phyloP scores from a whole-genome alignment of 202 grass and related monocot species.

The Cymbopogon flexuosus region DNA sequence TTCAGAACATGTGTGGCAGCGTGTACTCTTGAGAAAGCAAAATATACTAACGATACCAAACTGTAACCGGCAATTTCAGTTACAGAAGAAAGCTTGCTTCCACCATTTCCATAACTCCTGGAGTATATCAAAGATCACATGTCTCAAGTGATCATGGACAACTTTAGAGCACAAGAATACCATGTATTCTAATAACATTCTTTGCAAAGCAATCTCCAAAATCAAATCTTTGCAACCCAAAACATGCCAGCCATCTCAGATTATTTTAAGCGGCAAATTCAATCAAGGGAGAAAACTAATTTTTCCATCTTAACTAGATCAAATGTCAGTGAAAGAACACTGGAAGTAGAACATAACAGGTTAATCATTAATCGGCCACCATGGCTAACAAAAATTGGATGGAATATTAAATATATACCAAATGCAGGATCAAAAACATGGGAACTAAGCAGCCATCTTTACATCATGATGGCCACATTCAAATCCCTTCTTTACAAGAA shows the following conservation, averaged over 20 bases:
- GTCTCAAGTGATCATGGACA: not conserved
- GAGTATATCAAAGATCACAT: not conserved
- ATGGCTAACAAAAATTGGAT: conserved; percentile 22
- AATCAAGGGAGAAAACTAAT: not conserved
- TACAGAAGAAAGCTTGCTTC: not conserved
- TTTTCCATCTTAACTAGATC: not conserved
- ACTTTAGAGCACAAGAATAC: not conserved
- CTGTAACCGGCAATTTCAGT: not conserved
- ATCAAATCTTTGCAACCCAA: too few relatives aligned
- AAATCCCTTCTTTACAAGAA: conserved; percentile 57
- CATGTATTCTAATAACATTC: not conserved
- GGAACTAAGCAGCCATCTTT: conserved; percentile 48
- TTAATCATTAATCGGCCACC: not conserved
- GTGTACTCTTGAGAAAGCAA: not conserved
- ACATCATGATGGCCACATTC: conserved; percentile 35
- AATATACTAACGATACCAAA: not conserved
- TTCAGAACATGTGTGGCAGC: not conserved
- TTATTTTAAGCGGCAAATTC: not conserved
- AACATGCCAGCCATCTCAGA: not conserved
- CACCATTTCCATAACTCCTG: not conserved
- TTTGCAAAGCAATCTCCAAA: not conserved
- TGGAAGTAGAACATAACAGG: conserved; percentile 22
- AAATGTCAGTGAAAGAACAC: too few relatives aligned
- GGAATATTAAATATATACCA: conserved; percentile 41
- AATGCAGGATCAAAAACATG: conserved; percentile 42